phyloP scores from a whole-genome alignment of 768 basidiomycete genomes.

The Paxillus ammoniavirescens region DNA sequence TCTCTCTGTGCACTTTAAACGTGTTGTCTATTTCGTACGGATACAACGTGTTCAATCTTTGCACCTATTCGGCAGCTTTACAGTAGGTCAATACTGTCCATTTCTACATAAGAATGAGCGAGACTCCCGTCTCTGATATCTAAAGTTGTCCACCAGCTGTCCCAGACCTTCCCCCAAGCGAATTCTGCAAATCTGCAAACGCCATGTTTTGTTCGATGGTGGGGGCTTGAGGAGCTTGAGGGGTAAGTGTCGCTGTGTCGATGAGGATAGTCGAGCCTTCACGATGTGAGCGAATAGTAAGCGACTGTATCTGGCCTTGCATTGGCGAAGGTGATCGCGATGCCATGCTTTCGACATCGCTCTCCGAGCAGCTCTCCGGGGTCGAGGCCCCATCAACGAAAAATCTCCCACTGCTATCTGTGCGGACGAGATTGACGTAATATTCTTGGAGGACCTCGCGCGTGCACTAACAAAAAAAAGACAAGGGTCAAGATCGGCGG shows the following conservation, averaged over 20 bases:
- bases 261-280: constrained; percentile 38
- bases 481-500: constrained; percentile 9
- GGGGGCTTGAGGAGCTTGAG: constrained; percentile 51
- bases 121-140: neutral
- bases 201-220: constrained; percentile 86
- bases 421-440: constrained; percentile 89
- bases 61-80: neutral
- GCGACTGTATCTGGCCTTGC: constrained; percentile 23
- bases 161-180: constrained; percentile 33
- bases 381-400: constrained; percentile 43
- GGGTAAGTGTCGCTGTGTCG: constrained; percentile 36
- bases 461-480: constrained; percentile 65
- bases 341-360: constrained; percentile 51
- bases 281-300: constrained; percentile 29
- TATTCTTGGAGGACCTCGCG: constrained; percentile 90
- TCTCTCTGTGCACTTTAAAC: constrained; percentile 1
- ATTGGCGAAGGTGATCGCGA: constrained; percentile 55
- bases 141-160: constrained; percentile 14
- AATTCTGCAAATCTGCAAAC: constrained; percentile 65
- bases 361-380: constrained; percentile 53
- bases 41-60: constrained; percentile 13
- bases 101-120: constrained; percentile 1
- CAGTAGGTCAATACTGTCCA: constrained; percentile 4
- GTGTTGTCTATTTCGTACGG: constrained; percentile 24
- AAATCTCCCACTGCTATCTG: constrained; percentile 66